Conservation (phyloP, 1,284 basidiomycete species). For the Ustilago nuda region DNA sequence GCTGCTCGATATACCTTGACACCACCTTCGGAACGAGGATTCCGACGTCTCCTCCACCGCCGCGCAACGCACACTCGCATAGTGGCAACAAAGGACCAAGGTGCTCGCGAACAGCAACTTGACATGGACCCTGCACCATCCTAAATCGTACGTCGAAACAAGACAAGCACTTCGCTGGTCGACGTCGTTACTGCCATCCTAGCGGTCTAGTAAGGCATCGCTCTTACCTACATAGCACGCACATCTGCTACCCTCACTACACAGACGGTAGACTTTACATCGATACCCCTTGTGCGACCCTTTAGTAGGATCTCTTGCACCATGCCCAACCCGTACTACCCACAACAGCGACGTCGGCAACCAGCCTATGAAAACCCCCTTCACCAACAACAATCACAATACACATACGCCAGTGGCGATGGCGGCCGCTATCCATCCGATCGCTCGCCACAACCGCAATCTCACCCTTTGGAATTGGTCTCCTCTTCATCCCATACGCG, state of each 20-base stretch:
- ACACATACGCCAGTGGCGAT: conserved; percentile 7
- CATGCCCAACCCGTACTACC: conserved; percentile 50
- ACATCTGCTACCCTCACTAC: neutral
- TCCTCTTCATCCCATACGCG: conserved; percentile 19
- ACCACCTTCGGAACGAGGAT: neutral
- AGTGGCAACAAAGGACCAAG: neutral
- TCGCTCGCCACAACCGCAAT: neutral
- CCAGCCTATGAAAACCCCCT: conserved; percentile 31
- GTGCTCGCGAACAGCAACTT: neutral
- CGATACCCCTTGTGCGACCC: neutral
- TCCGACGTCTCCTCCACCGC: too few species aligned
- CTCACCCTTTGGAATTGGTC: neutral
- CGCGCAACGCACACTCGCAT: neutral
- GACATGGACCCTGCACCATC: neutral
- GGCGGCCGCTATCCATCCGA: conserved; percentile 2
- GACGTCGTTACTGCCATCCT: neutral
- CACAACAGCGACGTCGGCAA: conserved; percentile 22
- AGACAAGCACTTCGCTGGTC: neutral
- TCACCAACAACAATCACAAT: neutral
- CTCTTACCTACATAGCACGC: neutral
- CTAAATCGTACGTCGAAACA: neutral
- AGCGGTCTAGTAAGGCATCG: neutral
- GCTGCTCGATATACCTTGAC: neutral
- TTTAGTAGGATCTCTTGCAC: neutral
- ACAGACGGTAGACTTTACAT: neutral